phyloP scores from a whole-genome alignment of 139 green algal species.

The Microglena sp. region DNA sequence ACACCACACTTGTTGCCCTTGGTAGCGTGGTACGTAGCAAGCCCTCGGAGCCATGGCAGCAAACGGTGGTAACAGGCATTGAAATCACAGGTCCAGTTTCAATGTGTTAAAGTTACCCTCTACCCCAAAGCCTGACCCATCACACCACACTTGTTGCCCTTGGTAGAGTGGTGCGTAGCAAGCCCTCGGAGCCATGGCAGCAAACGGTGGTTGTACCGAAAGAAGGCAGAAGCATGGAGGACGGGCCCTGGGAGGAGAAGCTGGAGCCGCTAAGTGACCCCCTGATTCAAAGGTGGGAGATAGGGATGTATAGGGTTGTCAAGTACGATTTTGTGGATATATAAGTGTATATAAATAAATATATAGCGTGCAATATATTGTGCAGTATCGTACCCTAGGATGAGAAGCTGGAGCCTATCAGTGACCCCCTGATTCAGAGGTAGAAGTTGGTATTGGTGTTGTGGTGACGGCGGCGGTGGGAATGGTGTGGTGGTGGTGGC shows the following conservation, averaged over 20 bases:
- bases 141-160: background rate
- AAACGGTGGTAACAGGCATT: conserved; percentile 10
- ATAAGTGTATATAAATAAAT: too few species aligned
- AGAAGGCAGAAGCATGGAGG: conserved; percentile 10
- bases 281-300: conserved; percentile 25
- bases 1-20: background rate
- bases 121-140: background rate
- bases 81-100: too few species aligned
- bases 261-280: conserved; percentile 46
- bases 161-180: conserved; percentile 2
- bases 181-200: conserved; percentile 5
- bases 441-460: background rate
- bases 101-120: too few species aligned
- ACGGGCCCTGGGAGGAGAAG: conserved; percentile 27
- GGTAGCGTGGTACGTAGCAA: conserved; percentile 13
- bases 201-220: conserved; percentile 19
- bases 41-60: conserved; percentile 22
- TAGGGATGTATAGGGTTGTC: background rate
- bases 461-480: too few species aligned
- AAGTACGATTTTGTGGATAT: background rate
- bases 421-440: too few species aligned
- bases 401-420: background rate
- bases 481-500: too few species aligned
- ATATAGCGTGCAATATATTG: too few species aligned
- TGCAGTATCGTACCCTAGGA: background rate